Evolutionary conservation across 2,329 filamentous ascomycete genomes (phyloP).

Genomic region (Epichloe festucae): DNA sequence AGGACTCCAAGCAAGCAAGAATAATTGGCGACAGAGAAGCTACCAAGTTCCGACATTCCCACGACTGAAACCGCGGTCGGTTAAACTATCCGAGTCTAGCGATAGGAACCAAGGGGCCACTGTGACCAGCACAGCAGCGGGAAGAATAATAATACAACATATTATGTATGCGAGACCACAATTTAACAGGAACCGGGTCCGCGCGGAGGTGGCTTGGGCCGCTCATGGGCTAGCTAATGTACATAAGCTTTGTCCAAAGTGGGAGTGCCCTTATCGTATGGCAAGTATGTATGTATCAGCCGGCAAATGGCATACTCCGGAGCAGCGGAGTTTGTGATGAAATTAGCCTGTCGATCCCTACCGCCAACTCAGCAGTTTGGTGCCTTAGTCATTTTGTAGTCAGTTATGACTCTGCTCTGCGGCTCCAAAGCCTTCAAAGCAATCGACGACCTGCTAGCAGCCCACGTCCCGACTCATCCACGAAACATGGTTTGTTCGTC

Average conservation of each 20-base stretch:
- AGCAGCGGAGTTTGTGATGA: background rate
- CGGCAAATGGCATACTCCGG: background rate
- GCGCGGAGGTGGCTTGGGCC: background rate
- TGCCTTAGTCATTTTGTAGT: background rate
- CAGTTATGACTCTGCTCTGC: too few species aligned
- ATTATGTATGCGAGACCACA: background rate
- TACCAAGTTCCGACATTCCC: background rate
- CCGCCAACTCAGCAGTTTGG: background rate
- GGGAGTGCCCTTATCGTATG: too few species aligned
- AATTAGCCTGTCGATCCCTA: background rate
- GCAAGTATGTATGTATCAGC: too few species aligned
- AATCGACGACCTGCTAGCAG: too few species aligned
- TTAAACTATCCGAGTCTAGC: constrained; percentile 4
- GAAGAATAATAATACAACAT: too few species aligned
- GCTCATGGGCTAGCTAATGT: background rate
- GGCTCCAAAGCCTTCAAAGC: too few species aligned
- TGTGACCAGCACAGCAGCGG: background rate
- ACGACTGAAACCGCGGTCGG: constrained; percentile 4
- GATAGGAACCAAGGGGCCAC: background rate
- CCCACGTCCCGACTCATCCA: too few species aligned
- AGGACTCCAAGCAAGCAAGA: background rate
- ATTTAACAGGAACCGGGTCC: background rate
- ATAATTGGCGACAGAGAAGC: background rate
- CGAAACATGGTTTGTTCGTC: too few species aligned
- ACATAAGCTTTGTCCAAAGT: background rate